A percentile compares a stretch with the other conserved stretches of the same genome.
These are phyloP conservation scores for Ustilaginoidea virens DNA, from an alignment of 2,329 filamentous ascomycete genomes.

Conservation along the genomic window DNA sequence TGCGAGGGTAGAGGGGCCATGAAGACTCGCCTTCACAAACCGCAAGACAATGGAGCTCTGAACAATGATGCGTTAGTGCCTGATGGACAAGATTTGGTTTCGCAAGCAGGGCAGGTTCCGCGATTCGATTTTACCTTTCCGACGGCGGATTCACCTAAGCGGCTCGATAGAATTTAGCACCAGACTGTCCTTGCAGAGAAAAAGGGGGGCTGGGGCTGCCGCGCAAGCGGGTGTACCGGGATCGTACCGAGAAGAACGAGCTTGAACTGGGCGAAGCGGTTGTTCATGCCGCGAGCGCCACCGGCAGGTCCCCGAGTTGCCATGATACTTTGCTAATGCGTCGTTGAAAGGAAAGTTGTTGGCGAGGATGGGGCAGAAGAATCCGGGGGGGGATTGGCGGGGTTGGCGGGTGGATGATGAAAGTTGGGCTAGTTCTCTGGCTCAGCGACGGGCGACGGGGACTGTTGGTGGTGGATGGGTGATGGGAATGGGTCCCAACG, in stretches of 20 bases:
- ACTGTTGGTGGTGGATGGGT: too few relatives aligned
- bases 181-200: constrained; percentile 5
- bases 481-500: too few relatives aligned
- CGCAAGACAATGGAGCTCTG: constrained; percentile 94
- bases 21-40: constrained; percentile 81
- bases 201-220: constrained; percentile 4
- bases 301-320: constrained; percentile 60
- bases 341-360: neutral
- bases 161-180: neutral
- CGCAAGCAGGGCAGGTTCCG: too few relatives aligned
- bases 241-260: constrained; percentile 84
- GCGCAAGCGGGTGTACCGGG: neutral
- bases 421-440: too few relatives aligned
- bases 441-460: too few relatives aligned
- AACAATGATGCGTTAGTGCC: too few relatives aligned
- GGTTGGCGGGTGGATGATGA: neutral
- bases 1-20: neutral
- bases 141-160: constrained; percentile 85
- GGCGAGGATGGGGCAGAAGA: neutral
- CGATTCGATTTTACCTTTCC: constrained; percentile 69
- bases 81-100: too few relatives aligned
- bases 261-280: constrained; percentile 98
- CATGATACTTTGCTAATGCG: constrained; percentile 44
- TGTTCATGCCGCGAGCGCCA: constrained; percentile 49
- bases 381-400: neutral